These are phyloP conservation scores for Penicillium sp. DNA, from an alignment of 2,329 filamentous ascomycete species.

Conservation along the genomic window DNA sequence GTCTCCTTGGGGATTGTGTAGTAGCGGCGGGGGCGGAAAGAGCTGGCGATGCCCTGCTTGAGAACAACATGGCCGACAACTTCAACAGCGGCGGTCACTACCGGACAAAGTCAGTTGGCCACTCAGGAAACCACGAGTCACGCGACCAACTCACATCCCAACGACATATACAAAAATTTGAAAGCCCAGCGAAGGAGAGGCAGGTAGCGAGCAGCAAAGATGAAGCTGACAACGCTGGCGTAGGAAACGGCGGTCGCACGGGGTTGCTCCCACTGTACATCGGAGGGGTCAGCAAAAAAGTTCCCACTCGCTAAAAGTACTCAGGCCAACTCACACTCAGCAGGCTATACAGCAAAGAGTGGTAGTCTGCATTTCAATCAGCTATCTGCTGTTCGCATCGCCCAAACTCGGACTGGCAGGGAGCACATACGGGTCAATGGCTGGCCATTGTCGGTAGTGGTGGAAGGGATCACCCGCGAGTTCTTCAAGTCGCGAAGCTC, in stretches of 20 bases:
- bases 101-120: slow-evolving; percentile 9
- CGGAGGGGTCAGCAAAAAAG: slow-evolving; percentile 5
- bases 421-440: slow-evolving; percentile 56
- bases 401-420: neutral
- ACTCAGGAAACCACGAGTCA: slow-evolving; percentile 13
- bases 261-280: slow-evolving; percentile 61
- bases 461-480: slow-evolving; percentile 52
- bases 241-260: slow-evolving; percentile 63
- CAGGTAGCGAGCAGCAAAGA: slow-evolving; percentile 63
- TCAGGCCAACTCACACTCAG: slow-evolving; percentile 51
- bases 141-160: slow-evolving; percentile 52
- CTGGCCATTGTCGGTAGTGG: slow-evolving; percentile 59
- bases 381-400: slow-evolving; percentile 1
- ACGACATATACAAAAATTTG: slow-evolving; percentile 57
- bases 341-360: slow-evolving; percentile 65
- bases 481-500: slow-evolving; percentile 60
- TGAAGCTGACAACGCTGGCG: slow-evolving; percentile 54
- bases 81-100: slow-evolving; percentile 58
- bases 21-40: slow-evolving; percentile 63
- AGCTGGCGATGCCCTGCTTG: slow-evolving; percentile 58
- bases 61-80: slow-evolving; percentile 55
- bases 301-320: neutral
- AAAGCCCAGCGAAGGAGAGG: slow-evolving; percentile 61
- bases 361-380: slow-evolving; percentile 52
- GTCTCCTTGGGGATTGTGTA: slow-evolving; percentile 65